Percentiles rank a stretch among this genome's conserved stretches.
Conservation (phyloP, 2,329 filamentous ascomycete species). For the Diaporthe vaccinii region DNA sequence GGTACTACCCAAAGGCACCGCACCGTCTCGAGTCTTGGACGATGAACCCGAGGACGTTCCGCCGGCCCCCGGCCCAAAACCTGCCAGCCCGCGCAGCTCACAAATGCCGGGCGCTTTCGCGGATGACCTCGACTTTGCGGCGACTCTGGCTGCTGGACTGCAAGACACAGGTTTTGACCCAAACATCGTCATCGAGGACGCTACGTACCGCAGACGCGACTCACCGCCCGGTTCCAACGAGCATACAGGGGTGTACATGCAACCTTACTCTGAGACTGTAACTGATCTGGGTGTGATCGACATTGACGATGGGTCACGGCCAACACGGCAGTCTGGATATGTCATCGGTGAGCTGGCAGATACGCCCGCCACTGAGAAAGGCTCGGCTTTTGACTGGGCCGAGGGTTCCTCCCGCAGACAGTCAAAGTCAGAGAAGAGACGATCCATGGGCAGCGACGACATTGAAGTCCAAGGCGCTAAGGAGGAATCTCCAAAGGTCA, state of each 20-base stretch:
- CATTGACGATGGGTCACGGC: slow-evolving; percentile 49
- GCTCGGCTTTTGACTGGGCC: slow-evolving; percentile 44
- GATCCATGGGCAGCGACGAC: slow-evolving; percentile 47
- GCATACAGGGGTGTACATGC: slow-evolving; percentile 56
- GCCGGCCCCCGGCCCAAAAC: slow-evolving; percentile 69
- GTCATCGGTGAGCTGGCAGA: slow-evolving; percentile 62
- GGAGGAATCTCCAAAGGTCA: slow-evolving; percentile 52
- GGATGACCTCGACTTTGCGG: slow-evolving; percentile 78
- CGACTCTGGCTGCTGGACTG: slow-evolving; percentile 76
- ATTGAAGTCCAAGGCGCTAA: slow-evolving; percentile 42
- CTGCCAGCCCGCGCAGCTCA: slow-evolving; percentile 58
- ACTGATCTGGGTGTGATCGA: slow-evolving; percentile 55
- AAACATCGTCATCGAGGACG: slow-evolving; percentile 77
- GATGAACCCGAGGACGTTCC: slow-evolving; percentile 41
- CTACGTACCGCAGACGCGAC: slow-evolving; percentile 72
- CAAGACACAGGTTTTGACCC: slow-evolving; percentile 79
- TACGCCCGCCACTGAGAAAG: slow-evolving; percentile 55
- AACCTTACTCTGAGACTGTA: slow-evolving; percentile 64
- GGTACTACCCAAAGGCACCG: slow-evolving; percentile 35
- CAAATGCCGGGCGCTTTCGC: slow-evolving; percentile 76
- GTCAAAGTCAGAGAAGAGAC: slow-evolving; percentile 48
- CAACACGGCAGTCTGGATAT: slow-evolving; percentile 56
- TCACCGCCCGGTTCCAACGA: slow-evolving; percentile 74
- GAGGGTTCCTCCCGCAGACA: slow-evolving; percentile 43
- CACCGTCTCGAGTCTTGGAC: slow-evolving; percentile 28